Percentiles rank a stretch among this genome's conserved stretches.
These are phyloP conservation scores for Coemansia sp. DNA, from an alignment of 192 early-diverging fungal species.

Conservation along the genomic window DNA sequence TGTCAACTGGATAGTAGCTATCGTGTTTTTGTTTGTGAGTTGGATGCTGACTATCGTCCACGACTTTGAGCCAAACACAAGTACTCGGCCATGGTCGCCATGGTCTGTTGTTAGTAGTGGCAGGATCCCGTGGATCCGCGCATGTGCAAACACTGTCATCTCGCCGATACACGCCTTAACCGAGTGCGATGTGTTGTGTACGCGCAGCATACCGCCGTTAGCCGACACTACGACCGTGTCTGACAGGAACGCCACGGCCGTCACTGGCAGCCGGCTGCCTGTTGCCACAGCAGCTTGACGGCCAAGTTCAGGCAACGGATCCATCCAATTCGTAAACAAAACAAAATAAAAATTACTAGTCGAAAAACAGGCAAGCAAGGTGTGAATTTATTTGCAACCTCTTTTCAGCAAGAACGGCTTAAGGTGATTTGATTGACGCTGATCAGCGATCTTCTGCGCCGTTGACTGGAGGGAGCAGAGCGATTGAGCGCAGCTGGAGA, in stretches of 20 bases:
- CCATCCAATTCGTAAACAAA: background rate
- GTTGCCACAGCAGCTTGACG: background rate
- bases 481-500: too few species aligned
- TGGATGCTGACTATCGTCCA: slow-evolving; percentile 25
- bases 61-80: slow-evolving; percentile 59
- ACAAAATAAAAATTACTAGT: background rate
- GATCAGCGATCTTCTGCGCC: too few species aligned
- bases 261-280: slow-evolving; percentile 36
- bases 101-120: background rate
- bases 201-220: slow-evolving; percentile 42
- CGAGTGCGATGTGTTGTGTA: slow-evolving; percentile 20
- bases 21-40: background rate
- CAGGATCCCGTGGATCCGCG: slow-evolving; percentile 56
- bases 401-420: too few species aligned
- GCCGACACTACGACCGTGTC: slow-evolving; percentile 38
- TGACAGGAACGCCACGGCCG: slow-evolving; percentile 49
- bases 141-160: slow-evolving; percentile 18
- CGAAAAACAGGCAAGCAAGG: too few species aligned
- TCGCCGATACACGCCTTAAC: background rate
- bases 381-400: too few species aligned
- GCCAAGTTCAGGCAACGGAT: background rate
- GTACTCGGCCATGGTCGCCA: background rate
- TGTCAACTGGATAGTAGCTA: too few species aligned
- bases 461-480: too few species aligned
- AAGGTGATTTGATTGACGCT: too few species aligned